Evolutionary conservation across 1,139 yeast species (phyloP).

Genomic region (Citeromyces hawaiiensis): DNA sequence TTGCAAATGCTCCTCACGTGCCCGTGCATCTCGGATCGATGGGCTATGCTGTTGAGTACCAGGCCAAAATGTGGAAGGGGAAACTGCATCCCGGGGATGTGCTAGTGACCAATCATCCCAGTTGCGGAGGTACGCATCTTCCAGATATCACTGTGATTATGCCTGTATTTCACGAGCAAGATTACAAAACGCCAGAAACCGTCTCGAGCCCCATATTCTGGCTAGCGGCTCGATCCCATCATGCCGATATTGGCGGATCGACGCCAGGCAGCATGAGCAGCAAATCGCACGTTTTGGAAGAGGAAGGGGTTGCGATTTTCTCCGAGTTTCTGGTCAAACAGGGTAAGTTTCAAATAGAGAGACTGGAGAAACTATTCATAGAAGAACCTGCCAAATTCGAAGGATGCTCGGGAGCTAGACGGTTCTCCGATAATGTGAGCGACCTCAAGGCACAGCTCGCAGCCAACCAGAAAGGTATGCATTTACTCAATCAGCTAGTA

Average conservation of each 20-base stretch:
- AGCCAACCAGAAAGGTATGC: constrained; percentile 52
- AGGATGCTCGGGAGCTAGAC: constrained; percentile 50
- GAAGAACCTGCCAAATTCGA: constrained; percentile 39
- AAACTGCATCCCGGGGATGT: constrained; percentile 43
- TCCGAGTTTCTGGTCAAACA: constrained; percentile 40
- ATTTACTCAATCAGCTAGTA: constrained; percentile 31
- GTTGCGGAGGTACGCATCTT: constrained; percentile 49
- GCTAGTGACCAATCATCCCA: constrained; percentile 42
- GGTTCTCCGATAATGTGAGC: constrained; percentile 43
- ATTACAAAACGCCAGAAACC: constrained; percentile 3
- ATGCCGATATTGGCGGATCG: constrained; percentile 56
- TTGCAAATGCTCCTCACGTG: constrained; percentile 54
- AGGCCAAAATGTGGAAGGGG: constrained; percentile 35
- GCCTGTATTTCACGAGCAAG: constrained; percentile 31
- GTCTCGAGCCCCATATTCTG: constrained; percentile 33
- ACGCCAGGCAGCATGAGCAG: constrained; percentile 60
- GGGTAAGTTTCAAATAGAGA: constrained; percentile 43
- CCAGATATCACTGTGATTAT: constrained; percentile 76
- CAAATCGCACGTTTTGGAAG: constrained; percentile 42
- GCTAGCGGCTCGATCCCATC: constrained; percentile 58
- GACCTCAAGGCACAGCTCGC: constrained; percentile 59
- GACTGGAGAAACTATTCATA: constrained; percentile 28
- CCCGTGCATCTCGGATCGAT: constrained; percentile 54
- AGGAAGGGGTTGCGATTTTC: constrained; percentile 51
- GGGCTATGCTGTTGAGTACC: constrained; percentile 47